phyloP scores from a whole-genome alignment of 2,329 filamentous ascomycete species.

The Hypomyces rosellus region DNA sequence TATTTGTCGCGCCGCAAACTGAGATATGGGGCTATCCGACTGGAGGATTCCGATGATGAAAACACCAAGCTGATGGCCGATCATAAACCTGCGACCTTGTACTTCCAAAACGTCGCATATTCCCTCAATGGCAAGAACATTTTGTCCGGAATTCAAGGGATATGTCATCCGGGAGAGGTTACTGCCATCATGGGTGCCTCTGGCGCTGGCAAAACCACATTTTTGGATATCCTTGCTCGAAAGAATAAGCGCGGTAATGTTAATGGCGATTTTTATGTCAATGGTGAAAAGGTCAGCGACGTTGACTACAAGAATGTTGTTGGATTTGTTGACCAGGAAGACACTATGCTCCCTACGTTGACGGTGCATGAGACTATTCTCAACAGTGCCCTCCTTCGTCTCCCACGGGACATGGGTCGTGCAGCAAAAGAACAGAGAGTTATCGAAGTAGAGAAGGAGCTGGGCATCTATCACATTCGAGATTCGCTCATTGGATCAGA shows the following conservation, averaged over 20 bases:
- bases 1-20: conserved; percentile 73
- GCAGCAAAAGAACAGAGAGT: conserved; percentile 86
- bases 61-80: conserved; percentile 79
- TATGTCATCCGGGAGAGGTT: conserved; percentile 90
- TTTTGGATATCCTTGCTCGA: conserved; percentile 88
- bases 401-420: conserved; percentile 87
- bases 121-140: conserved; percentile 83
- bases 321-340: conserved; percentile 96
- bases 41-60: conserved; percentile 90
- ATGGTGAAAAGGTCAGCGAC: conserved; percentile 83
- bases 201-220: conserved; percentile 94
- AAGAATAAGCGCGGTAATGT: conserved; percentile 90
- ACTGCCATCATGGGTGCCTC: conserved; percentile 98
- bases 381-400: conserved; percentile 81
- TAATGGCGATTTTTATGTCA: conserved; percentile 80
- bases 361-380: conserved; percentile 98
- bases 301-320: conserved; percentile 84
- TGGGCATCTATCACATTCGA: conserved; percentile 89
- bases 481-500: conserved; percentile 95
- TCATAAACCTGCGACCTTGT: conserved; percentile 82
- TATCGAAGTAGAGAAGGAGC: conserved; percentile 87
- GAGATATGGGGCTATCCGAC: conserved; percentile 65
- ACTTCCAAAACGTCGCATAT: conserved; percentile 85
- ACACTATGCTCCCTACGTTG: conserved; percentile 90
- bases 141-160: conserved; percentile 70